Percentiles rank a stretch among this genome's conserved stretches.
Conservation (phyloP, 441 rosid species). For the Mallotus japonicus region DNA sequence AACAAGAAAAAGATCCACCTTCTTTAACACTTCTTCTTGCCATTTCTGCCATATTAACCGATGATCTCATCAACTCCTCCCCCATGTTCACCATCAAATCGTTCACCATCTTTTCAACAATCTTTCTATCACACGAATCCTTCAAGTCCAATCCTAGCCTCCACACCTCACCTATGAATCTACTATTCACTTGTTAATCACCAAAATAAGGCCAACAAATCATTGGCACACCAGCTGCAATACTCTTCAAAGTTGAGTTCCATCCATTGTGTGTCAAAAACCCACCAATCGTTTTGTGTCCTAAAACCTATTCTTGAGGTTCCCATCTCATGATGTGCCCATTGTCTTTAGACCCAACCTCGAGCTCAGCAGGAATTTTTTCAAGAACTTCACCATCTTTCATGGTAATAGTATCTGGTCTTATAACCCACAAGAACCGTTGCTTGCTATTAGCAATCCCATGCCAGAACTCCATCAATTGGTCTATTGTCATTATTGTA, state of each 20-base stretch:
- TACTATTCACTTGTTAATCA: slow-evolving; percentile 21
- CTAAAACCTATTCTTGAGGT: slow-evolving; percentile 24
- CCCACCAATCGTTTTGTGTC: slow-evolving; percentile 17
- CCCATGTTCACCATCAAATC: no score
- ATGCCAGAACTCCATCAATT: slow-evolving; percentile 50
- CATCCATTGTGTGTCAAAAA: slow-evolving; percentile 24
- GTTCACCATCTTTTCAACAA: no score
- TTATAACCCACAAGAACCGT: slow-evolving; percentile 56
- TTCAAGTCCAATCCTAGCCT: neutral
- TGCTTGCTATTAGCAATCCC: slow-evolving; percentile 47
- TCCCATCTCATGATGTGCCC: slow-evolving; percentile 15
- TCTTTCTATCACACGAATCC: no score
- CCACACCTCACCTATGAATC: slow-evolving; percentile 21
- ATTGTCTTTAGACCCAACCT: neutral
- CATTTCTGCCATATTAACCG: no score
- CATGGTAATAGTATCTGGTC: slow-evolving; percentile 32
- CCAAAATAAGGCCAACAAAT: slow-evolving; percentile 22
- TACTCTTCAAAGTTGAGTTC: slow-evolving; percentile 26
- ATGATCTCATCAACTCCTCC: no score
- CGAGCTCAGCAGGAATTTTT: slow-evolving; percentile 8
- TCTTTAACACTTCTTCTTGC: no score
- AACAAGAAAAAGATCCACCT: no score
- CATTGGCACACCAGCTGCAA: slow-evolving; percentile 20
- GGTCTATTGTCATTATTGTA: slow-evolving; percentile 28
- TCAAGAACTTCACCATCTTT: slow-evolving; percentile 12